phyloP scores from a whole-genome alignment of 305 asterid genomes.

The Stenogyne calaminthoides region DNA sequence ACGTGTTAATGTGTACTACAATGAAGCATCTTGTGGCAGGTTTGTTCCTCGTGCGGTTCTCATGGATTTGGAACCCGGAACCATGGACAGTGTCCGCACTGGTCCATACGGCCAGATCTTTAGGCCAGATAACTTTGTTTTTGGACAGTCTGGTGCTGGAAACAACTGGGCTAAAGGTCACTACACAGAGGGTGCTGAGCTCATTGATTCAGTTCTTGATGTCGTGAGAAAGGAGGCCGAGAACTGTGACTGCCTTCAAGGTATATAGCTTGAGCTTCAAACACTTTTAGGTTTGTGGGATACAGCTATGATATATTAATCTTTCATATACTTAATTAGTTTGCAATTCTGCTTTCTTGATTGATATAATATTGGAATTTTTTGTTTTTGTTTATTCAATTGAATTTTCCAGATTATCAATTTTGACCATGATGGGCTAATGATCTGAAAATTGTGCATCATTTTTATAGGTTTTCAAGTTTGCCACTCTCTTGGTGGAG shows the following conservation, averaged over 20 bases:
- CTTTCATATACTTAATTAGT: neutral
- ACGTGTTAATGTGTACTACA: slow-evolving; percentile 83
- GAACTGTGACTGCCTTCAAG: slow-evolving; percentile 91
- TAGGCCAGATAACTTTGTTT: slow-evolving; percentile 85
- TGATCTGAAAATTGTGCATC: neutral
- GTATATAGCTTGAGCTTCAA: slow-evolving; percentile 35
- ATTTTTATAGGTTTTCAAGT: slow-evolving; percentile 70
- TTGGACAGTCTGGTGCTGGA: slow-evolving; percentile 92
- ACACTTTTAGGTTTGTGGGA: neutral
- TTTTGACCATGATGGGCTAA: neutral
- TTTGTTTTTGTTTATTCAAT: neutral
- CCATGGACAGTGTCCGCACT: slow-evolving; percentile 86
- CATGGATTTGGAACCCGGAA: slow-evolving; percentile 90
- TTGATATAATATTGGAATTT: neutral
- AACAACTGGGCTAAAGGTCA: slow-evolving; percentile 94
- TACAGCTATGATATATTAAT: neutral
- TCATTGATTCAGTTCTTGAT: slow-evolving; percentile 86
- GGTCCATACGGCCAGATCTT: slow-evolving; percentile 87
- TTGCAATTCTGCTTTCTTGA: neutral
- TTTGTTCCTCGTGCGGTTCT: slow-evolving; percentile 83
- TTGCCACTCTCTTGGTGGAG: slow-evolving; percentile 94
- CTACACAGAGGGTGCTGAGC: slow-evolving; percentile 94
- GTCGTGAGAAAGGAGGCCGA: slow-evolving; percentile 92
- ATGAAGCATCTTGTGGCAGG: slow-evolving; percentile 86
- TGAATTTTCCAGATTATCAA: slow-evolving; percentile 7